Conservation (phyloP, 345 rosid species). For the Populus deltoides region DNA sequence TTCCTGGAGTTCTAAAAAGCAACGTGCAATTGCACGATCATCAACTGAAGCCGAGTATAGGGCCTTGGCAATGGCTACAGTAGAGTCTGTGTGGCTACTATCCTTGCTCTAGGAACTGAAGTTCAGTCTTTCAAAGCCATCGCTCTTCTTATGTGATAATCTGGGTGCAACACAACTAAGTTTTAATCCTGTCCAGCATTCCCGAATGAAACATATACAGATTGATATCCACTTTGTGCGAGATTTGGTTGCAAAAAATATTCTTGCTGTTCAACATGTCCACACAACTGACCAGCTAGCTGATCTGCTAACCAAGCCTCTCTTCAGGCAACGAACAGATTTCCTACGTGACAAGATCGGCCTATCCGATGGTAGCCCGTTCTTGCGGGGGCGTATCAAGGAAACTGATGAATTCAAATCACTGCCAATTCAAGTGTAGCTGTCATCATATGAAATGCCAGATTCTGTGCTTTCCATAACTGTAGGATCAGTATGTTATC, state of each 20-base stretch:
- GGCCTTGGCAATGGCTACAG: neutral
- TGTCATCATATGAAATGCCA: accelerated
- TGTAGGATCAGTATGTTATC: no score
- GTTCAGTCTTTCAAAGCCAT: accelerated
- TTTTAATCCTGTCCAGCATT: neutral
- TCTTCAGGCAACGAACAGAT: accelerated
- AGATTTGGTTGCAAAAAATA: neutral
- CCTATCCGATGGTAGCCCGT: neutral
- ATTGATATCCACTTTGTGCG: neutral
- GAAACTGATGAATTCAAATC: neutral
- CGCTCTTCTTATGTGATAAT: neutral
- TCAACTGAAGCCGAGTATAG: neutral
- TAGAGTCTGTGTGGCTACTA: neutral
- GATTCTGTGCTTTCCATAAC: no score
- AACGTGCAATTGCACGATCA: neutral
- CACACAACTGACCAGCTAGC: neutral
- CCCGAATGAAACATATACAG: neutral
- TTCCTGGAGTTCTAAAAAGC: neutral
- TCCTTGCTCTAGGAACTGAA: neutral
- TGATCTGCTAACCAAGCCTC: neutral
- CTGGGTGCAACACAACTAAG: accelerated
- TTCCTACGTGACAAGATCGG: neutral
- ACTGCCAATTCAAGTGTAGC: no score
- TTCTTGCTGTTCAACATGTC: neutral
- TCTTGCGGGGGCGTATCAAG: neutral